These are phyloP conservation scores for Lentinula boryana DNA, from an alignment of 768 basidiomycete species.

Conservation along the genomic window DNA sequence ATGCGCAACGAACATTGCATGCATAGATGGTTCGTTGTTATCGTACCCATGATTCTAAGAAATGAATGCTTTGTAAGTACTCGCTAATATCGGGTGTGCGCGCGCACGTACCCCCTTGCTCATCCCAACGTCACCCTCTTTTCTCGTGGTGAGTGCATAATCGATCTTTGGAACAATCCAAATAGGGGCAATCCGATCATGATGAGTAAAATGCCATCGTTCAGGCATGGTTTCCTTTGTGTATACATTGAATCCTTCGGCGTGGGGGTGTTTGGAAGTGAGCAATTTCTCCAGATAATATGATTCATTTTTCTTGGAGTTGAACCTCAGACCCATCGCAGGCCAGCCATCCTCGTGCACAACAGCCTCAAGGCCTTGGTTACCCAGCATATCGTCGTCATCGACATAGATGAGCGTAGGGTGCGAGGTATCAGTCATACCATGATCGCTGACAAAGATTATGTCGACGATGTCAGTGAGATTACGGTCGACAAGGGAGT, in stretches of 20 bases:
- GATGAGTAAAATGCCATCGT: slow-evolving; percentile 68
- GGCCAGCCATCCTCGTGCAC: slow-evolving; percentile 89
- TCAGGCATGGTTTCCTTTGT: slow-evolving; percentile 78
- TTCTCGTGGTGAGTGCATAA: slow-evolving; percentile 67
- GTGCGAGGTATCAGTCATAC: slow-evolving; percentile 88
- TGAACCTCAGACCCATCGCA: slow-evolving; percentile 79
- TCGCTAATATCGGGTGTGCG: not conserved
- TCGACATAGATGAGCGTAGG: slow-evolving; percentile 75
- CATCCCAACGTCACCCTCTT: slow-evolving; percentile 55
- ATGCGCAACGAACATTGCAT: slow-evolving; percentile 87
- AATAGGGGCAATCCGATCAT: slow-evolving; percentile 80
- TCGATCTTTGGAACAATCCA: slow-evolving; percentile 81
- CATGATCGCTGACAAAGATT: slow-evolving; percentile 86
- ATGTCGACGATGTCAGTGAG: slow-evolving; percentile 81
- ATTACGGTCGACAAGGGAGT: slow-evolving; percentile 60
- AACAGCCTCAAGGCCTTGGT: slow-evolving; percentile 52
- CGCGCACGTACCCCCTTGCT: slow-evolving; percentile 64
- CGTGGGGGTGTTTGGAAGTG: slow-evolving; percentile 37
- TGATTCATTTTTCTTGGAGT: slow-evolving; percentile 45
- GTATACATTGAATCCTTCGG: slow-evolving; percentile 72
- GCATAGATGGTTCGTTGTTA: slow-evolving; percentile 71
- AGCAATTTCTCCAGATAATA: slow-evolving; percentile 50
- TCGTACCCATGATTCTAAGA: slow-evolving; percentile 86
- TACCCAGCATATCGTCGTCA: slow-evolving; percentile 76
- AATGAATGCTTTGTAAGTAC: not conserved